Evolutionary conservation across 1,284 basidiomycete species (phyloP).

Genomic region (Cryptococcus jaspeensis): DNA sequence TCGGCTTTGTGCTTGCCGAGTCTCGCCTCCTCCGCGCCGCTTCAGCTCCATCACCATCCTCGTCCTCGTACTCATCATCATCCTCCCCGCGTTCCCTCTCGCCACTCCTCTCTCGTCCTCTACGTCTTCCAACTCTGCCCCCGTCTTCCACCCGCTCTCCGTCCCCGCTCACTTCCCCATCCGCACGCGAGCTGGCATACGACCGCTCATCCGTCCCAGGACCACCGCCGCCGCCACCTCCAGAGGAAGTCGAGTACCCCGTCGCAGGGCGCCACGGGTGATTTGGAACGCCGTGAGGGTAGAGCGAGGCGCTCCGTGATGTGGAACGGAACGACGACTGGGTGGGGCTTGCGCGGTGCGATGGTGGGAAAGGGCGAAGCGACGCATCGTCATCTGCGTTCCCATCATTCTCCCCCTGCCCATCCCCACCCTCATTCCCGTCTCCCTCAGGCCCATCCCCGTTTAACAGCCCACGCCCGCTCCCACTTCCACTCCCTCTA

Average conservation of each 20-base stretch:
- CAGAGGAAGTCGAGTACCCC: slow-evolving; percentile 8
- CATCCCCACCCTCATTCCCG: neutral
- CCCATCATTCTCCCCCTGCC: neutral
- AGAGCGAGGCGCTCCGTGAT: slow-evolving; percentile 47
- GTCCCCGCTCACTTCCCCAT: slow-evolving; percentile 9
- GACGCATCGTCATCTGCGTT: slow-evolving; percentile 90
- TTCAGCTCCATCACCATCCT: slow-evolving; percentile 66
- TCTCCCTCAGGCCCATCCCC: too few relatives aligned
- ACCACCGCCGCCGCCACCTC: neutral
- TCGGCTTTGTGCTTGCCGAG: slow-evolving; percentile 82
- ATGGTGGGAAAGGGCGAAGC: slow-evolving; percentile 79
- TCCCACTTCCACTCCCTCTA: slow-evolving; percentile 1
- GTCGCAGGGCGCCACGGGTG: neutral
- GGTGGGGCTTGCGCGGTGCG: slow-evolving; percentile 75
- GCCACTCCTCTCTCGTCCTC: neutral
- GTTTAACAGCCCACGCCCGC: neutral
- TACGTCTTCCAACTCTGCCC: neutral
- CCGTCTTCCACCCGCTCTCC: slow-evolving; percentile 3
- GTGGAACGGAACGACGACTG: slow-evolving; percentile 52
- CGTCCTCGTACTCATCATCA: neutral
- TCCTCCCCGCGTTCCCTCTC: neutral
- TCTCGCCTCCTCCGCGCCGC: slow-evolving; percentile 42
- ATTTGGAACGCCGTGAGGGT: neutral
- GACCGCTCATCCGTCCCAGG: slow-evolving; percentile 1
- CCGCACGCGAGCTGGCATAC: slow-evolving; percentile 1